Percentiles rank a stretch among this genome's conserved stretches.
phyloP scores from a whole-genome alignment of 108 stramenopile genomes.

The Cylindrotheca closterium region DNA sequence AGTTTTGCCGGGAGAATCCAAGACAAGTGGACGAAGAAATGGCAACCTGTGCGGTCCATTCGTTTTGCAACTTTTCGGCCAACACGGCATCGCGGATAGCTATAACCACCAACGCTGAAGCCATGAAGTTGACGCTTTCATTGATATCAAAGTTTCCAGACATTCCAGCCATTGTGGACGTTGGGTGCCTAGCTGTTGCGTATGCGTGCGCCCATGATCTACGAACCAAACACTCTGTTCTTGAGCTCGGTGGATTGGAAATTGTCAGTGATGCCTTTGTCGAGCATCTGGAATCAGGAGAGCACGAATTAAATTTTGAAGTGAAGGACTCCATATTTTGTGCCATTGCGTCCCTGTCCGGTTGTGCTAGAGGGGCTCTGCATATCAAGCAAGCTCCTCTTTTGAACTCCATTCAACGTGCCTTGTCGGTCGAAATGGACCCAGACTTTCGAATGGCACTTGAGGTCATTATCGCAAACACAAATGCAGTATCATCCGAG shows the following conservation, averaged over 20 bases:
- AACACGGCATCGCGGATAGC: not conserved
- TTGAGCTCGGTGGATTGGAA: slow-evolving; percentile 3
- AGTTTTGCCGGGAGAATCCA: slow-evolving; percentile 7
- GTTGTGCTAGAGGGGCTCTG: slow-evolving; percentile 17
- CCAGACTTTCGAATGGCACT: slow-evolving; percentile 15
- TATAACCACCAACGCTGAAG: not conserved
- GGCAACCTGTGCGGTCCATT: slow-evolving; percentile 19
- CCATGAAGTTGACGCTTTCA: not conserved
- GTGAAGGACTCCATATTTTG: slow-evolving; percentile 28
- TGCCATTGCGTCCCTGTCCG: slow-evolving; percentile 16
- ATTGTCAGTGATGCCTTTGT: slow-evolving; percentile 20
- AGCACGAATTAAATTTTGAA: slow-evolving; percentile 2
- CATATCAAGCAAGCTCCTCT: slow-evolving; percentile 9
- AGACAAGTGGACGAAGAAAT: slow-evolving; percentile 4
- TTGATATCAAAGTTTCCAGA: slow-evolving; percentile 12
- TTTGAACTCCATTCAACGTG: not conserved
- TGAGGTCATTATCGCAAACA: slow-evolving; percentile 10
- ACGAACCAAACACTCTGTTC: slow-evolving; percentile 10
- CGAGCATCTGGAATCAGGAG: slow-evolving; percentile 4
- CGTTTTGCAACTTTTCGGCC: slow-evolving; percentile 29
- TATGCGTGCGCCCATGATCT: slow-evolving; percentile 8
- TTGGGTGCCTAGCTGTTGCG: slow-evolving; percentile 16
- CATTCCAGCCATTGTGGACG: slow-evolving; percentile 16
- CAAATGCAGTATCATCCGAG: not conserved
- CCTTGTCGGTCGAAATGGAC: slow-evolving; percentile 17